Percentiles rank a stretch among this genome's conserved stretches.
These are phyloP conservation scores for Fusarium armeniacum DNA, from an alignment of 2,329 filamentous ascomycete genomes.

Conservation along the genomic window DNA sequence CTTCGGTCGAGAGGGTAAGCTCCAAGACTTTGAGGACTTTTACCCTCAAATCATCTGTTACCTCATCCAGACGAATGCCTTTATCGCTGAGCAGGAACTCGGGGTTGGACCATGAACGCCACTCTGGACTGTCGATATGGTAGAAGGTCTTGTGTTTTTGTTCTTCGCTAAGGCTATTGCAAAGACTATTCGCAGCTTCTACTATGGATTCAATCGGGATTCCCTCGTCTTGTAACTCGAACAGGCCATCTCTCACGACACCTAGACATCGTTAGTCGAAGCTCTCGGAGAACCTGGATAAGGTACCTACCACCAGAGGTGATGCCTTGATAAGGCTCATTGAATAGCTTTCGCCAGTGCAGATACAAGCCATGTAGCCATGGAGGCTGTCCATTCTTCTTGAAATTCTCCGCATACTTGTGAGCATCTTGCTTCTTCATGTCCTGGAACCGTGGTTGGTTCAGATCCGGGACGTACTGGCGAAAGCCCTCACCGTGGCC, in stretches of 20 bases:
- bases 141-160: conserved; percentile 48
- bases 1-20: conserved; percentile 74
- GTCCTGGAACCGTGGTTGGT: neutral
- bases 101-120: conserved; percentile 79
- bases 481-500: conserved; percentile 6
- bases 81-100: conserved; percentile 79
- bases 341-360: conserved; percentile 70
- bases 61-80: conserved; percentile 78
- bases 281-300: fast-evolving
- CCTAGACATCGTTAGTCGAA: conserved; percentile 54
- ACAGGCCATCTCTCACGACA: conserved; percentile 66
- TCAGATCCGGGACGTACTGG: conserved; percentile 14
- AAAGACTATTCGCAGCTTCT: conserved; percentile 57
- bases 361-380: conserved; percentile 75
- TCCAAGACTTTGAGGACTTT: conserved; percentile 35
- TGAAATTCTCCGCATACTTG: conserved; percentile 73
- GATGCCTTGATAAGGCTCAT: conserved; percentile 79
- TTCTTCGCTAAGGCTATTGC: fast-evolving
- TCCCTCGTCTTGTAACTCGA: conserved; percentile 73
- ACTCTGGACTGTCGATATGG: conserved; percentile 78
- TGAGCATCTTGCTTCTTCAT: conserved; percentile 74
- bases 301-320: conserved; percentile 72
- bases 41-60: conserved; percentile 22
- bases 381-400: conserved; percentile 70
- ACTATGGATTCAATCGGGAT: conserved; percentile 72